Evolutionary conservation across 176 grass and related monocot genomes (phyloP).

Genomic region (Chloris gayana): DNA sequence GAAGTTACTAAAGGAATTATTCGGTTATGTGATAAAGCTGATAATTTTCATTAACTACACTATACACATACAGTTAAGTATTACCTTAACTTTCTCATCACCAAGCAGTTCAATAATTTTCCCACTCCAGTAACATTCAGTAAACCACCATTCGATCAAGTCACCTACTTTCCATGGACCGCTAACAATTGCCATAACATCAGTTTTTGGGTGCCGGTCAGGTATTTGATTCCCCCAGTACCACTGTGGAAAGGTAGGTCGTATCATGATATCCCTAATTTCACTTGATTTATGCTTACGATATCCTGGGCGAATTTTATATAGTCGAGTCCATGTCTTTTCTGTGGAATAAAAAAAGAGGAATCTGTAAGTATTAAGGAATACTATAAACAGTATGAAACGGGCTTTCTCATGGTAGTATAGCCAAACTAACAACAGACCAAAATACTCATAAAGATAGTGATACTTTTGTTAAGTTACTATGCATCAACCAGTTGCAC

Average conservation of each 20-base stretch:
- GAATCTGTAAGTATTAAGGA: constrained; percentile 23
- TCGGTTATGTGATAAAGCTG: not conserved
- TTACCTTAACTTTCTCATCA: constrained; percentile 48
- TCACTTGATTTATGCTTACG: constrained; percentile 21
- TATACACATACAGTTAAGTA: constrained; percentile 1
- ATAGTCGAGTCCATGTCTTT: constrained; percentile 52
- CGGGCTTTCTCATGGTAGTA: not conserved
- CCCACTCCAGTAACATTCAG: constrained; percentile 58
- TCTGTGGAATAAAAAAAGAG: constrained; percentile 49
- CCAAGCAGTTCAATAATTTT: constrained; percentile 44
- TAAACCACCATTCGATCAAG: constrained; percentile 61
- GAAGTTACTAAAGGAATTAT: not conserved
- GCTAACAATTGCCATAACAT: constrained; percentile 54
- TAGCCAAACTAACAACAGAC: not conserved
- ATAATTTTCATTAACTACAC: not conserved
- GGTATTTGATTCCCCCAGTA: constrained; percentile 43
- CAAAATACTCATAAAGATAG: not conserved
- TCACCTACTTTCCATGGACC: constrained; percentile 62
- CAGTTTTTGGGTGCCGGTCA: constrained; percentile 10
- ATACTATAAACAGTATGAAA: not conserved
- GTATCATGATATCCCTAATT: constrained; percentile 56
- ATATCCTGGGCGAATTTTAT: constrained; percentile 30
- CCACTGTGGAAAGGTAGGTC: constrained; percentile 59
- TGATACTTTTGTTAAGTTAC: not conserved
- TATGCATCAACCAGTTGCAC: too few species aligned